Base-by-base conservation (phyloP, 805 yeast species). In the Grigorovia jiainica region DNA sequence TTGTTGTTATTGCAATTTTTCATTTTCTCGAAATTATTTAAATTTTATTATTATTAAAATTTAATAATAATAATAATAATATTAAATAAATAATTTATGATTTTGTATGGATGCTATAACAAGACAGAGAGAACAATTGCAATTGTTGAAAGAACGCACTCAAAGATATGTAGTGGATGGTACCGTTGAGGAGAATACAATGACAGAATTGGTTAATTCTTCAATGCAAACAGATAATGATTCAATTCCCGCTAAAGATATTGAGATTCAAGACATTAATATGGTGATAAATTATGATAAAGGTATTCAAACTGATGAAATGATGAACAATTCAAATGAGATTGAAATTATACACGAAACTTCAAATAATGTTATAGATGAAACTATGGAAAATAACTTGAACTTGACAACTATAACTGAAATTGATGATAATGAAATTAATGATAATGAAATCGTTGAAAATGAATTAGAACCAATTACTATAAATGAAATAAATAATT, bases 61-160 rank as follows among this genome's bases (percentile, higher is more conserved):
- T n/a, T n/a, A n/a, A n/a, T n/a, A n/a, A n/a, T n/a, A n/a, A n/a
- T n/a, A n/a, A n/a, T n/a, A n/a, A n/a, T n/a, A n/a, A n/a, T n/a
- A n/a, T n/a, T n/a, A n/a, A n/a, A n/a, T n/a, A n/a, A n/a, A n/a
- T n/a, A n/a, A n/a, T n/a, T n/a, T n/a, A n/a, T n/a, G n/a, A n/a
- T n/a, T n/a, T n/a, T n/a, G n/a, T n/a, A n/a, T n/a, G n/a, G n/a
- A n/a, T n/a, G 13, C 17, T 11, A 30, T 5, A 15, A 30, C 17
- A 15, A 30, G 33, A 13, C 76, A 77, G 48, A 63, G 67, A 43
- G 70, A 66, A 36, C 66, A 70, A 41, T 55, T 78, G 27, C 74
- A 73, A 25, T 75, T 72, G 54, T 63, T 78, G n/a, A 60, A 76
- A 29, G 66, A 65, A 31, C 70, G 67, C 8, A 29, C n/a, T 11